Conservation (phyloP, 2,329 filamentous ascomycete species). For the Blastomyces emzantsi region DNA sequence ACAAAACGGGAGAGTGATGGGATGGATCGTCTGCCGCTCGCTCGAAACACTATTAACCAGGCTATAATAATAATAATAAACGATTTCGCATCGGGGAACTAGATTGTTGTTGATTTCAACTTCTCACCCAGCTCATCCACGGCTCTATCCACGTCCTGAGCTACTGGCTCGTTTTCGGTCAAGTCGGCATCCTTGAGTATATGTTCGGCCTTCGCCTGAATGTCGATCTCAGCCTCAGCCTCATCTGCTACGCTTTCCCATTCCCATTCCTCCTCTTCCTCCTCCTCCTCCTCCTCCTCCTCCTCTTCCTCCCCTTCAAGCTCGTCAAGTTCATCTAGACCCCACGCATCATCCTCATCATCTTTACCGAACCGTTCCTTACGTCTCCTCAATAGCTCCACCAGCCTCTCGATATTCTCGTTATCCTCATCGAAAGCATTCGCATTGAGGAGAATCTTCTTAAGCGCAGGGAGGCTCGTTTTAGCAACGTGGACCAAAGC, state of each 20-base stretch:
- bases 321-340: conserved; percentile 70
- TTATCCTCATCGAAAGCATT: conserved; percentile 93
- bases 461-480: conserved; percentile 61
- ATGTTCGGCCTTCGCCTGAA: conserved; percentile 62
- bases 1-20: neutral
- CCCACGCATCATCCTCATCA: conserved; percentile 65
- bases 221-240: conserved; percentile 45
- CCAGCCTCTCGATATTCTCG: conserved; percentile 56
- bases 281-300: conserved; percentile 59
- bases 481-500: conserved; percentile 60
- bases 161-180: conserved; percentile 52
- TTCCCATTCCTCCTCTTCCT: conserved; percentile 57
- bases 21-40: neutral
- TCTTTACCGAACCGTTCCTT: conserved; percentile 59
- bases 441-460: conserved; percentile 86
- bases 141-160: conserved; percentile 66
- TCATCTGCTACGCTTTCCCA: conserved; percentile 57
- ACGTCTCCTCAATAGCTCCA: conserved; percentile 63
- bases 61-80: neutral
- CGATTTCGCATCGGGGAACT: neutral
- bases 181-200: conserved; percentile 54
- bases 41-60: neutral
- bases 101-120: conserved; percentile 57
- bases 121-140: conserved; percentile 72
- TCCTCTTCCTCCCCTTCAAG: conserved; percentile 64